phyloP scores from a whole-genome alignment of 305 asterid species.

The Rubia peregrina region DNA sequence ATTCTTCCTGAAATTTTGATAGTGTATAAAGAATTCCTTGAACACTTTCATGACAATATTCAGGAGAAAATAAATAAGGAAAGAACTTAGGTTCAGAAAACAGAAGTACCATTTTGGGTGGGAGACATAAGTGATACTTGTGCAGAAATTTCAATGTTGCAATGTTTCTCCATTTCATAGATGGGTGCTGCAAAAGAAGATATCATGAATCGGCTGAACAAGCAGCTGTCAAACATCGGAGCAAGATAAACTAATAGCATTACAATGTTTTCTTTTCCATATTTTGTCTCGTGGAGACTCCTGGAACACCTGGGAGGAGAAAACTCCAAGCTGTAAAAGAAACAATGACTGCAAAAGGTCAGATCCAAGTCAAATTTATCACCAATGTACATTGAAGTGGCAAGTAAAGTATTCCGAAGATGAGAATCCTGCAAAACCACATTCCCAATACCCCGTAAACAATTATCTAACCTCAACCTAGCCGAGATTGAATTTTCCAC shows the following conservation, averaged over 20 bases:
- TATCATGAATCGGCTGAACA: slow-evolving; percentile 21
- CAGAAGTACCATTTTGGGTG: slow-evolving; percentile 51
- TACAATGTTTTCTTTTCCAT: slow-evolving; percentile 94
- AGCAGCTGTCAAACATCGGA: slow-evolving; percentile 18
- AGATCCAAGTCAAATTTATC: slow-evolving; percentile 6
- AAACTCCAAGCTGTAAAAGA: slow-evolving; percentile 85
- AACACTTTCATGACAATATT: not conserved
- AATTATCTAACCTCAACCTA: not conserved
- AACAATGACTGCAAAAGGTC: slow-evolving; percentile 12
- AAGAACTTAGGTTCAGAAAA: slow-evolving; percentile 11
- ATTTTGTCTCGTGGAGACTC: slow-evolving; percentile 92
- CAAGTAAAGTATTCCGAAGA: not conserved
- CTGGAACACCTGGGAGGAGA: slow-evolving; percentile 98
- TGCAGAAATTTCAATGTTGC: slow-evolving; percentile 94
- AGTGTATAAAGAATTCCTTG: not conserved
- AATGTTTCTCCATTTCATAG: slow-evolving; percentile 93
- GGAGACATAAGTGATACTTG: slow-evolving; percentile 63
- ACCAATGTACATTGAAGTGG: not conserved
- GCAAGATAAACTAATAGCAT: slow-evolving; percentile 12
- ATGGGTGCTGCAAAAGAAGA: slow-evolving; percentile 71
- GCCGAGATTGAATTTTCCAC: not conserved
- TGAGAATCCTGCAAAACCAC: not conserved
- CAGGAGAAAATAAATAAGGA: not conserved
- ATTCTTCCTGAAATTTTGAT: not conserved
- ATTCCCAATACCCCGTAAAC: not conserved